phyloP scores from a whole-genome alignment of 2,329 filamentous ascomycete genomes.

The Didymella segeticola region DNA sequence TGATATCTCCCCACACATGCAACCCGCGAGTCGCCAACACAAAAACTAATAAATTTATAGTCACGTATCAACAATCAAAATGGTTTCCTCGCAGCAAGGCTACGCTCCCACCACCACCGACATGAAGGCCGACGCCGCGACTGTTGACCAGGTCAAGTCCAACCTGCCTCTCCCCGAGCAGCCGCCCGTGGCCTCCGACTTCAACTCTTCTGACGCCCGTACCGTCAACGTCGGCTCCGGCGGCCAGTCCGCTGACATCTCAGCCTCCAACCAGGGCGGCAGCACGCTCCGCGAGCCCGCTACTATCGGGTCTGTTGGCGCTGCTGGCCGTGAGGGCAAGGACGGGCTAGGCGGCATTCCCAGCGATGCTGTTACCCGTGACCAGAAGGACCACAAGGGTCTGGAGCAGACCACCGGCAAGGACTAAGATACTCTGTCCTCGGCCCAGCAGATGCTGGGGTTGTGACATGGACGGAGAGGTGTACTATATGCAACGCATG shows the following conservation, averaged over 20 bases:
- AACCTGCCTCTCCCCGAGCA: slow-evolving; percentile 83
- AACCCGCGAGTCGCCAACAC: background rate
- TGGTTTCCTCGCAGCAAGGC: slow-evolving; percentile 38
- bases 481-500: slow-evolving; percentile 13
- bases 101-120: slow-evolving; percentile 27
- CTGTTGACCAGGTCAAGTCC: slow-evolving; percentile 71
- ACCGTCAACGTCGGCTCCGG: slow-evolving; percentile 76
- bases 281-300: slow-evolving; percentile 50
- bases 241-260: slow-evolving; percentile 53
- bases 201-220: slow-evolving; percentile 72
- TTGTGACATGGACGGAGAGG: background rate
- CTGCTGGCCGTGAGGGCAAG: slow-evolving; percentile 67
- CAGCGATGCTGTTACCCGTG: slow-evolving; percentile 64
- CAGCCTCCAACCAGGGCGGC: slow-evolving; percentile 49
- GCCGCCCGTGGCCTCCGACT: slow-evolving; percentile 78
- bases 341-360: slow-evolving; percentile 64
- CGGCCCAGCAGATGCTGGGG: slow-evolving; percentile 2
- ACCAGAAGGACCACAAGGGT: slow-evolving; percentile 51
- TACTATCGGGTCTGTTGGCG: slow-evolving; percentile 57
- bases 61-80: slow-evolving; percentile 17
- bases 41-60: slow-evolving; percentile 8
- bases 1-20: background rate
- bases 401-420: slow-evolving; percentile 49
- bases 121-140: slow-evolving; percentile 49
- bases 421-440: slow-evolving; percentile 10